A percentile compares a stretch with the other conserved stretches of the same genome.
Conservation (phyloP, 345 rosid species). For the Citrus australasica region DNA sequence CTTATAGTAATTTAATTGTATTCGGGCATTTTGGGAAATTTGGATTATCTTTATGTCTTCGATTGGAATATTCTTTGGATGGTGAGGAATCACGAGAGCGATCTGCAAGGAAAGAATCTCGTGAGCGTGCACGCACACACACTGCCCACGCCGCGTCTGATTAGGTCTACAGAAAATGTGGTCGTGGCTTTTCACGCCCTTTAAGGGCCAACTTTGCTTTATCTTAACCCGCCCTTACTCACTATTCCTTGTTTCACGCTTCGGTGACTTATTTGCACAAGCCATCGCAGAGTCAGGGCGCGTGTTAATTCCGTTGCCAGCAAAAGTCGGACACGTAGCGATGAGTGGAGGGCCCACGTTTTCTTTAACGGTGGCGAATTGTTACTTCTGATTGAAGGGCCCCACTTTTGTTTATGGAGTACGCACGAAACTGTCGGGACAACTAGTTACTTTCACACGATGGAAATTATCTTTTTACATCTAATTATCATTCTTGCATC, state of each 20-base stretch:
- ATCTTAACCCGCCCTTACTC: neutral
- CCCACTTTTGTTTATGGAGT: neutral
- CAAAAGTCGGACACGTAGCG: neutral
- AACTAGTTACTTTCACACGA: too few relatives aligned
- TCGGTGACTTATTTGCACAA: neutral
- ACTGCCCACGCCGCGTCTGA: constrained; percentile 16
- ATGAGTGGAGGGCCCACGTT: neutral
- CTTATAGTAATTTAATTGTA: neutral
- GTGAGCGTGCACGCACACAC: constrained; percentile 14
- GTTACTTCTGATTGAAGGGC: neutral
- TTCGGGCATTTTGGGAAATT: neutral
- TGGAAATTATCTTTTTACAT: neutral
- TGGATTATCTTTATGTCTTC: neutral
- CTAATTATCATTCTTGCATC: neutral
- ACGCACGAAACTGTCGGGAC: neutral
- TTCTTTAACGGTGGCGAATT: neutral
- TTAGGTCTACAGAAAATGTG: neutral
- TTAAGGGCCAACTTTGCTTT: constrained; percentile 6
- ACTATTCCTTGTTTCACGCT: constrained; percentile 8
- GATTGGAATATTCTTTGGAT: constrained; percentile 12
- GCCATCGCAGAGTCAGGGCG: neutral
- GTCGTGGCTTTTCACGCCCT: constrained; percentile 18
- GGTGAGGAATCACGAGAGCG: constrained; percentile 7
- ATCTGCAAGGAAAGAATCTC: constrained; percentile 8
- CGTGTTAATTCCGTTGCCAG: neutral